Evolutionary conservation across 805 yeast genomes (phyloP), one percentile per base, ranked within the genome.

Genomic region (Metschnikowia amazonensis): DNA sequence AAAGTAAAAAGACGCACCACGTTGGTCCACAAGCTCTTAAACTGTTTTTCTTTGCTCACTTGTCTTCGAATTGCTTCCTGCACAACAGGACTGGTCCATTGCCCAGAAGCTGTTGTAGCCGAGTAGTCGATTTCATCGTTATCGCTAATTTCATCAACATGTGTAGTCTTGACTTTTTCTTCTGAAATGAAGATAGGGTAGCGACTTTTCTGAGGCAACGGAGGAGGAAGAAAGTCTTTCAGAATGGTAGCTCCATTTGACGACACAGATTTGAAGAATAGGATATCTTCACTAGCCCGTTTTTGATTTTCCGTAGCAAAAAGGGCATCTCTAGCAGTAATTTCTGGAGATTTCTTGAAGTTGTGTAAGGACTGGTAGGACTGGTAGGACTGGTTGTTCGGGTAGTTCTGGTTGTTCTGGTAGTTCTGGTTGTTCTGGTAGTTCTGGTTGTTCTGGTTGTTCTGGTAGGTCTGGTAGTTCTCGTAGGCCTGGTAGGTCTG

Each of bases 31-130:
- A 72, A 46, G n/a, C 53, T 61, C 33, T 63, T 63, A 32, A 66
- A 53, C 50, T 69, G 70, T 5, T 52, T 32, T 43, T 74, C 75
- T 47, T 66, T 66, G 51, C 74, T 72, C 2, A 69, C 64, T 47
- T 76, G 77, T 29, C 82, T 55, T 4, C 62, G 37, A 43, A 76
- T 59, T 1, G 82, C 82, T 30, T 67, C 59, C 40, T 60, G 62
- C 47, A 77, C 67, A 38, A 72, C 65, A 2, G 79, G 78, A 48
- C 64, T 66, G 10, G 56, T 55, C 74, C 75, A 68, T 25, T 66
- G 69, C 7, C 59, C 58, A 2, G 58, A 47, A 42, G n/a, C 47
- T 5, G 32, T 41, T 18, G n/a, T 14, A 5, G 18, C 18, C 5
- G 23, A 20, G 25, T 31, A 40, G 27, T 41, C 32, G 17, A 17